phyloP scores from a whole-genome alignment of 768 basidiomycete species.

The Mycena floridula region DNA sequence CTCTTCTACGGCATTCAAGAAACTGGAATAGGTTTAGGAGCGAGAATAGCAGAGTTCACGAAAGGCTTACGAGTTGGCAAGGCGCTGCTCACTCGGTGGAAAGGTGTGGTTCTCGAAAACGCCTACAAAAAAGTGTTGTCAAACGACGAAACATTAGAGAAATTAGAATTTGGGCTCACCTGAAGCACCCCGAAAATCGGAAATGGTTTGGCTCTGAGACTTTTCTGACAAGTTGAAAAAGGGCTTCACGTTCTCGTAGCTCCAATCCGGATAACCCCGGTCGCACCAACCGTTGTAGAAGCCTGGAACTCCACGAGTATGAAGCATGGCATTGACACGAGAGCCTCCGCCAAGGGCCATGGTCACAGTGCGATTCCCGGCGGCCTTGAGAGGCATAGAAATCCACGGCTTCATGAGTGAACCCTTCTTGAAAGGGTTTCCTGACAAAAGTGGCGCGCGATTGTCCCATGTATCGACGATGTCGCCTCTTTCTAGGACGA shows the following conservation, averaged over 20 bases:
- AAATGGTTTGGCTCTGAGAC: too few relatives aligned
- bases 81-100: too few relatives aligned
- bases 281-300: slow-evolving; percentile 22
- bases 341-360: slow-evolving; percentile 20
- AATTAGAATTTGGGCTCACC: too few relatives aligned
- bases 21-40: too few relatives aligned
- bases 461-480: slow-evolving; percentile 19
- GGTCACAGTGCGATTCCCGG: slow-evolving; percentile 7
- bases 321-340: slow-evolving; percentile 21
- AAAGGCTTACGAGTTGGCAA: too few relatives aligned
- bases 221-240: slow-evolving; percentile 28
- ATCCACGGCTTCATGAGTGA: slow-evolving; percentile 11
- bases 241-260: slow-evolving; percentile 23
- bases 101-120: too few relatives aligned
- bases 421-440: slow-evolving; percentile 16
- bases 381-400: slow-evolving; percentile 6
- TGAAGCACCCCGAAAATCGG: too few relatives aligned
- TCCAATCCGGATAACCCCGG: slow-evolving; percentile 25
- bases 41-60: too few relatives aligned
- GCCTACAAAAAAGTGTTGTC: too few relatives aligned
- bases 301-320: slow-evolving; percentile 16
- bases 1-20: too few relatives aligned
- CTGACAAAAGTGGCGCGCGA: slow-evolving; percentile 23
- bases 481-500: slow-evolving; percentile 24
- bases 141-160: too few relatives aligned